Evolutionary conservation across 306 rosid species (phyloP).

Genomic region (Malus fusca): DNA sequence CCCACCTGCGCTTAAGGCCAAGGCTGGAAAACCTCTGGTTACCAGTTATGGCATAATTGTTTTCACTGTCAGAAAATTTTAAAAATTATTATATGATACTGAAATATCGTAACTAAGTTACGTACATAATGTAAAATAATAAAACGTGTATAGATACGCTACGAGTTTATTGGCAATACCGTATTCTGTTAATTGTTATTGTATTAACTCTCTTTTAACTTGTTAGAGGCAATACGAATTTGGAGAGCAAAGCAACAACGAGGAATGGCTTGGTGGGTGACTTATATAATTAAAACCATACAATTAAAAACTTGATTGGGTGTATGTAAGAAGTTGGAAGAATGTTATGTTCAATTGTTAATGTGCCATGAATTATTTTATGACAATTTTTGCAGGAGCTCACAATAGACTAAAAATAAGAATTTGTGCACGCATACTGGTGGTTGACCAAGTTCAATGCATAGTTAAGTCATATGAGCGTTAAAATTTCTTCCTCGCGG

Average conservation of each 20-base stretch:
- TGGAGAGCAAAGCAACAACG: neutral
- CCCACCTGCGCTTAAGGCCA: slow-evolving; percentile 23
- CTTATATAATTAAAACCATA: neutral
- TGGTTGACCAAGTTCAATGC: neutral
- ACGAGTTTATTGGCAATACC: neutral
- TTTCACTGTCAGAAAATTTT: no score
- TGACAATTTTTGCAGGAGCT: neutral
- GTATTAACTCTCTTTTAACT: no score
- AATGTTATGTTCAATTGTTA: neutral
- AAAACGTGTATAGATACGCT: no score
- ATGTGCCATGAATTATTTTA: neutral
- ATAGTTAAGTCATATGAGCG: neutral
- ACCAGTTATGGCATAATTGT: neutral
- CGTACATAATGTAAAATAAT: no score
- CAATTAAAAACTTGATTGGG: neutral
- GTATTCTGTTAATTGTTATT: no score
- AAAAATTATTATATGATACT: neutral
- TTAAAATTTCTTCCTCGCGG: neutral
- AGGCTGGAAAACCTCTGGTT: slow-evolving; percentile 1
- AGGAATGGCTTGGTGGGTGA: neutral
- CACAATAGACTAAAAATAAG: neutral
- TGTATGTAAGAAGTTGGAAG: neutral
- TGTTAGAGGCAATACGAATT: no score
- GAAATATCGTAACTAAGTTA: neutral
- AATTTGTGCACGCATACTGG: neutral